Evolutionary conservation across 108 stramenopile genomes (phyloP), one percentile per base, ranked within the genome.

Genomic region (Pelagomonas calceolata): DNA sequence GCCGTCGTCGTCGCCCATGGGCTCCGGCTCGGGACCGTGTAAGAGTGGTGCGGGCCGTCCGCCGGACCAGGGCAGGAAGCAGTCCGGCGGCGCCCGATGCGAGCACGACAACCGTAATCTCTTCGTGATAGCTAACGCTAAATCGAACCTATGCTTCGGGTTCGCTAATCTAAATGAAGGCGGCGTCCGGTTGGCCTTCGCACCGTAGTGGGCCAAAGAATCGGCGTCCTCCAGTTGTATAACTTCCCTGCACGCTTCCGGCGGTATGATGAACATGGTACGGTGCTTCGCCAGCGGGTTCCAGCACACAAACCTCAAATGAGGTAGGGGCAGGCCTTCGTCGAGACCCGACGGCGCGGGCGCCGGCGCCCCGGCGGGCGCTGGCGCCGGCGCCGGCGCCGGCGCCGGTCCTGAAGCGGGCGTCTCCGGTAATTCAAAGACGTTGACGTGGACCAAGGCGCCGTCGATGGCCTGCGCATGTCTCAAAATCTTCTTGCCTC

Each of bases 51-150:
- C 36, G 32, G 35, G 46, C 31, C 26, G 14, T 35, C 34, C 64
- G n/a, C 63, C 26, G 18, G 46, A 5, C 69, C 31, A 37, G 70
- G 43, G 43, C 64, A 71, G 18, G 64, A 71, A 34, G 29, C 64
- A 3, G 35, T 71, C 70, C n/a, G 70, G 70, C 63, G 70, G 70
- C 70, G 64, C 36, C 36, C 70, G 34, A 26, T 46, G 63, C 0
- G 35, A 63, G 70, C 51, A 71, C 4, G n/a, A n/a, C 34, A 71
- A 36, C 63, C 36, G 63, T 14, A 71, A 32, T 30, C 60, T 1
- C 46, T 10, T 4, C 46, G 34, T 21, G 63, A 71, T 65, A 9
- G n/a, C 33, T 35, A 35, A 29, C 63, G 70, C 70, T 33, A 71
- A 26, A 35, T 60, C 70, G 70, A 64, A 71, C 34, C 70, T 33